phyloP scores from a whole-genome alignment of 345 rosid genomes.

The Camelina laxa region DNA sequence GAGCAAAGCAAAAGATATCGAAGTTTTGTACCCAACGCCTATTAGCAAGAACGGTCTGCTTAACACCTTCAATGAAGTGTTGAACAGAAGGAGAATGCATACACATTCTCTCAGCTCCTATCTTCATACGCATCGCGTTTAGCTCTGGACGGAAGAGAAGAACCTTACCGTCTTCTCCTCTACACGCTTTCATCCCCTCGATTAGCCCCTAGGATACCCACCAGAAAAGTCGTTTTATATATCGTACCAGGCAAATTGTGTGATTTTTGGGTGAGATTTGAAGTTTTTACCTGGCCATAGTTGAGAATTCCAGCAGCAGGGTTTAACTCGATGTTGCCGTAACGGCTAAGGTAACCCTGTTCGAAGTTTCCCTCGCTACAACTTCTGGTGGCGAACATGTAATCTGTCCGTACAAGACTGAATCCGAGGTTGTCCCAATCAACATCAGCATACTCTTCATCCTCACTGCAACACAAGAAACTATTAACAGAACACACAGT shows the following conservation, averaged over 20 bases:
- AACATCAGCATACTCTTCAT: constrained; percentile 67
- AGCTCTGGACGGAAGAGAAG: constrained; percentile 79
- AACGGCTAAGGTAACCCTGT: constrained; percentile 57
- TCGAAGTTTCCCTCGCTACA: constrained; percentile 50
- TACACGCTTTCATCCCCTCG: constrained; percentile 84
- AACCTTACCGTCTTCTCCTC: constrained; percentile 67
- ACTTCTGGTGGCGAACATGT: constrained; percentile 68
- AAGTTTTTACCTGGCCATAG: constrained; percentile 85
- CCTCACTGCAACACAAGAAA: constrained; percentile 42
- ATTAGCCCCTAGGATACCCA: constrained; percentile 61
- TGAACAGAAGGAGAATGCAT: constrained; percentile 80
- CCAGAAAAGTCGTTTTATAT: not conserved
- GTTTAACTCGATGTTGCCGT: constrained; percentile 65
- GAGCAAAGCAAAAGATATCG: constrained; percentile 25
- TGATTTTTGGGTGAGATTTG: not conserved
- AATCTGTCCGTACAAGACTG: constrained; percentile 60
- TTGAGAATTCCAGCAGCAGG: constrained; percentile 87
- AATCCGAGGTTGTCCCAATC: constrained; percentile 91
- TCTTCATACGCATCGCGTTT: constrained; percentile 71
- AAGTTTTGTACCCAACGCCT: constrained; percentile 68
- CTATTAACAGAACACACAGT: not conserved
- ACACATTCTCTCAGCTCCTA: constrained; percentile 85
- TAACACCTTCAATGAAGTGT: constrained; percentile 77
- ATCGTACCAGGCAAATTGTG: not conserved
- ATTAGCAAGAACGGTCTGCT: constrained; percentile 69